Evolutionary conservation across 192 early-diverging fungal species (phyloP).

Genomic region (Coemansia erecta): DNA sequence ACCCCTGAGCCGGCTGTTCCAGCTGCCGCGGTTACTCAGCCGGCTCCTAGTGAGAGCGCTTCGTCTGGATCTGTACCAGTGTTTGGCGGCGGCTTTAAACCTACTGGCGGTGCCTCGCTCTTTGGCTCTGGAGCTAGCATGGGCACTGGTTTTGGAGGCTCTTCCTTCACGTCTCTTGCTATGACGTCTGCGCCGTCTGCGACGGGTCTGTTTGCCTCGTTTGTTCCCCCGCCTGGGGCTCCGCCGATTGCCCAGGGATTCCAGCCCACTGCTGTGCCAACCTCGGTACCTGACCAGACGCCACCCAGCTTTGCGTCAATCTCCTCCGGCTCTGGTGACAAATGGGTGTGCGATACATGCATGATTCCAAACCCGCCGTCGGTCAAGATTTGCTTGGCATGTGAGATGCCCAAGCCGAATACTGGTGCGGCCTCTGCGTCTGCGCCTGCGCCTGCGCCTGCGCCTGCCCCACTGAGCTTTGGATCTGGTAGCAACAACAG

Average conservation of each 20-base stretch:
- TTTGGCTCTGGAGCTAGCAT: constrained; percentile 8
- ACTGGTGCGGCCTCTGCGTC: not conserved
- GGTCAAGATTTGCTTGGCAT: constrained; percentile 13
- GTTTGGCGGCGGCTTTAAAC: constrained; percentile 19
- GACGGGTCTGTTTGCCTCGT: constrained; percentile 9
- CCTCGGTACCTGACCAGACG: not conserved
- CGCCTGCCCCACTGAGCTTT: not conserved
- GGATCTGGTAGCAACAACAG: too few species aligned
- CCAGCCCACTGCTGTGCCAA: not conserved
- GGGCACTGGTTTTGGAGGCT: not conserved
- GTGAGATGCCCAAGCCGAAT: constrained; percentile 30
- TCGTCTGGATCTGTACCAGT: not conserved
- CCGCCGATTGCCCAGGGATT: not conserved
- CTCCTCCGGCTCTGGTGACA: not conserved
- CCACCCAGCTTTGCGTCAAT: not conserved
- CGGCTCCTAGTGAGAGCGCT: not conserved
- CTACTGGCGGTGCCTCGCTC: constrained; percentile 15
- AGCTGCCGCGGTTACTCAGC: not conserved
- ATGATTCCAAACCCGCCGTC: constrained; percentile 17
- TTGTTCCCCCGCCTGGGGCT: constrained; percentile 24
- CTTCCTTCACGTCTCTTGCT: not conserved
- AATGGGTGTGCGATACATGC: constrained; percentile 42
- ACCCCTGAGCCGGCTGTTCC: not conserved
- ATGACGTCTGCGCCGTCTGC: not conserved
- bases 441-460: not conserved